phyloP scores from a whole-genome alignment of 202 grass and related monocot genomes.

The Setaria viridis region DNA sequence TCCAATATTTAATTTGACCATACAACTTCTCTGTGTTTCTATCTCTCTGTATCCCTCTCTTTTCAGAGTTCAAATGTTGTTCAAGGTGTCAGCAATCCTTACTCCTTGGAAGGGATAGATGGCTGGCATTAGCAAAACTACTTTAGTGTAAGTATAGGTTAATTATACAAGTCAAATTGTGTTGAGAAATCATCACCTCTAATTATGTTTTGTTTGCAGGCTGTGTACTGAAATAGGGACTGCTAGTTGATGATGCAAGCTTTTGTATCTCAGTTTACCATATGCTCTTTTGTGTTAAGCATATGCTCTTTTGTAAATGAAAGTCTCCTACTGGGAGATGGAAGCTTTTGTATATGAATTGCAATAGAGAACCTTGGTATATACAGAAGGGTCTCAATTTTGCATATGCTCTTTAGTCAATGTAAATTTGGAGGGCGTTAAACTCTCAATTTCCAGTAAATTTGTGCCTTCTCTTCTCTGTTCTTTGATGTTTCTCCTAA shows the following conservation, averaged over 20 bases:
- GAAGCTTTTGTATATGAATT: neutral
- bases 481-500: neutral
- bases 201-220: too few relatives aligned
- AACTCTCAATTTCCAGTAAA: neutral
- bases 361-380: neutral
- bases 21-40: neutral
- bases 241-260: too few relatives aligned
- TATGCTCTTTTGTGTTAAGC: neutral
- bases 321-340: neutral
- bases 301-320: neutral
- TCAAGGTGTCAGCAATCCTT: neutral
- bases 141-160: too few relatives aligned
- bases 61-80: neutral
- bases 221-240: too few relatives aligned
- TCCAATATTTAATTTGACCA: slow-evolving; percentile 11
- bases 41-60: neutral
- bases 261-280: neutral
- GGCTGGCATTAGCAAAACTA: neutral
- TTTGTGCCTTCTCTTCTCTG: neutral
- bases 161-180: too few relatives aligned
- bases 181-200: too few relatives aligned
- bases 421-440: neutral
- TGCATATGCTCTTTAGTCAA: neutral
- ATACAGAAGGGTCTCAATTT: neutral
- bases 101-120: neutral